These are phyloP conservation scores for Botrytis fabae DNA, from an alignment of 2,329 filamentous ascomycete species.

Conservation along the genomic window DNA sequence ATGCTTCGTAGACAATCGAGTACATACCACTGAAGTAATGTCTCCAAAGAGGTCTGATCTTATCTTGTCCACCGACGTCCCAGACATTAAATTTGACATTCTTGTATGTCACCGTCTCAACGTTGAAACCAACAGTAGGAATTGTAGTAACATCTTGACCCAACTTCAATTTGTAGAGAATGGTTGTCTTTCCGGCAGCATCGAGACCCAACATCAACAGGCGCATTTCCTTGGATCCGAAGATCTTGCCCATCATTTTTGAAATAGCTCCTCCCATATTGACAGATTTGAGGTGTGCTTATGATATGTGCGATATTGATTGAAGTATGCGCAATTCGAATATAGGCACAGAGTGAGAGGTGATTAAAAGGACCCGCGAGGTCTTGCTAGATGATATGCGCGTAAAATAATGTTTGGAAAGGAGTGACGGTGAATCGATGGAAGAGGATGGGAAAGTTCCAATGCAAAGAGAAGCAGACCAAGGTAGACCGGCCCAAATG, in stretches of 20 bases:
- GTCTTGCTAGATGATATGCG: background rate
- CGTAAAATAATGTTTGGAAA: background rate
- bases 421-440: conserved; percentile 8
- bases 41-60: conserved; percentile 95
- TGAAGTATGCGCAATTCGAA: background rate
- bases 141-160: conserved; percentile 98
- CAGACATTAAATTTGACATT: conserved; percentile 99
- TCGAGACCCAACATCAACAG: conserved; percentile 97
- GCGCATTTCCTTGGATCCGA: conserved; percentile 98
- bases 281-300: background rate
- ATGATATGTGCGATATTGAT: background rate
- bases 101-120: conserved; percentile 98
- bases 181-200: conserved; percentile 97
- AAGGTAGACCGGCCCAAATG: background rate
- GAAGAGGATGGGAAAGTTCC: background rate
- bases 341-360: background rate
- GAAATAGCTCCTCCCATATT: conserved; percentile 89
- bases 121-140: conserved; percentile 98
- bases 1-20: background rate
- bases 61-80: conserved; percentile 98
- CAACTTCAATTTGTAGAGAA: conserved; percentile 98
- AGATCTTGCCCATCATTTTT: conserved; percentile 98
- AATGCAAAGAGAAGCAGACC: background rate
- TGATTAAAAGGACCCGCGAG: background rate
- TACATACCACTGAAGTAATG: conserved; percentile 85